phyloP scores from a whole-genome alignment of 129 eudicot genomes.

The Tagetes patula region DNA sequence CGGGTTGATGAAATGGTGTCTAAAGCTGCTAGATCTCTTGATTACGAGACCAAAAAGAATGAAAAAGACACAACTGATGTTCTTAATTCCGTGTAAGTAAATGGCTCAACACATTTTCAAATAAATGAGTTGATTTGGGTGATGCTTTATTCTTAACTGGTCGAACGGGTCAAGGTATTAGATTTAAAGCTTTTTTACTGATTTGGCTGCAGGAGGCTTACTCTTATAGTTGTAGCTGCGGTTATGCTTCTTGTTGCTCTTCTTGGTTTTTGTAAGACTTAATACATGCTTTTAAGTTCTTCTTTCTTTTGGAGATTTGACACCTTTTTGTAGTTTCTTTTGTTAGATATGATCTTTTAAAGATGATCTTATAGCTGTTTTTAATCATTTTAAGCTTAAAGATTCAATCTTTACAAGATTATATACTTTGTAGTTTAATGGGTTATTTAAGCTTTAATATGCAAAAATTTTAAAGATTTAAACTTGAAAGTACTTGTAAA shows the following conservation, averaged over 20 bases:
- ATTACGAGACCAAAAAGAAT: constrained; percentile 50
- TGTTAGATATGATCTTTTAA: too few relatives aligned
- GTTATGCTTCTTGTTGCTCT: constrained; percentile 78
- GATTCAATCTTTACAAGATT: constrained; percentile 25
- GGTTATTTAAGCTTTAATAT: too few relatives aligned
- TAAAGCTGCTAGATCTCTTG: constrained; percentile 60
- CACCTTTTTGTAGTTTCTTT: too few relatives aligned
- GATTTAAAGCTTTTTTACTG: background rate
- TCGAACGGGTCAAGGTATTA: background rate
- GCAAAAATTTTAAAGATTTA: background rate
- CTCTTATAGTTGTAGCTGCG: constrained; percentile 70
- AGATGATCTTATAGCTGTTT: too few relatives aligned
- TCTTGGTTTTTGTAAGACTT: constrained; percentile 7
- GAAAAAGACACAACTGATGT: constrained; percentile 41
- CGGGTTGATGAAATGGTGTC: constrained; percentile 48
- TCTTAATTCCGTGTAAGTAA: constrained; percentile 66
- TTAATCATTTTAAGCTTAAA: constrained; percentile 61
- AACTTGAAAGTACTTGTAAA: background rate
- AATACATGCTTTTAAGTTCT: too few relatives aligned
- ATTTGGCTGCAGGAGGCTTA: constrained; percentile 55
- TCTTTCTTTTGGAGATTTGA: too few relatives aligned
- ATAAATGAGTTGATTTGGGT: background rate
- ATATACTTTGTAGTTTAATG: background rate
- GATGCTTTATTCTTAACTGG: background rate
- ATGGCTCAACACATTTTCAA: background rate